A percentile compares a stretch with the other conserved stretches of the same genome.
phyloP scores from a whole-genome alignment of 495 filamentous ascomycete species.

The Astrocystis sublimbata region DNA sequence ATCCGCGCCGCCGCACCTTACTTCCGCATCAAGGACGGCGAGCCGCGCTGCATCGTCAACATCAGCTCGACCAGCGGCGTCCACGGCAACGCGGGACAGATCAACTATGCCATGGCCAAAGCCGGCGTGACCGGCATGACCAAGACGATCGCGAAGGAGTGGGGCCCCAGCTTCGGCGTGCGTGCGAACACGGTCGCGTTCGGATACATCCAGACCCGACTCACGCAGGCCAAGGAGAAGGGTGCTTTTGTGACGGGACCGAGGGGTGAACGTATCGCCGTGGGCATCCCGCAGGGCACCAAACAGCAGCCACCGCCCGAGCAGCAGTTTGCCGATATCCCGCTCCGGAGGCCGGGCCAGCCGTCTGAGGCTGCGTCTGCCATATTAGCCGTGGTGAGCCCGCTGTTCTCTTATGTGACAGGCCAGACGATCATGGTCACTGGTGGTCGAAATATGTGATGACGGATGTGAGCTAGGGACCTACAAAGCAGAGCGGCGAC shows the following conservation, averaged over 20 bases:
- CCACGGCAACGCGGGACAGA: constrained; percentile 83
- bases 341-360: constrained; percentile 70
- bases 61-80: constrained; percentile 77
- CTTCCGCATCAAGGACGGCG: constrained; percentile 83
- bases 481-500: constrained; percentile 7
- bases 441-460: constrained; percentile 80
- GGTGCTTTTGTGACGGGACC: constrained; percentile 74
- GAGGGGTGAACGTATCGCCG: constrained; percentile 72
- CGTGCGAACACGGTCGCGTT: constrained; percentile 83
- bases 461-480: background rate
- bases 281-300: constrained; percentile 66
- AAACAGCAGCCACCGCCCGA: constrained; percentile 34
- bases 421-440: constrained; percentile 85
- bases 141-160: constrained; percentile 89
- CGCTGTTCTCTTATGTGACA: constrained; percentile 76
- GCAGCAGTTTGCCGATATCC: constrained; percentile 65
- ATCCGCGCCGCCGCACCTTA: constrained; percentile 76
- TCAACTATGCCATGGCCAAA: constrained; percentile 83
- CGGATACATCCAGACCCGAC: constrained; percentile 72
- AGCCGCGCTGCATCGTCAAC: constrained; percentile 76
- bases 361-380: constrained; percentile 76
- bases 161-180: constrained; percentile 82
- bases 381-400: constrained; percentile 79
- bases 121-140: constrained; percentile 76
- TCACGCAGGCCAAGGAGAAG: constrained; percentile 78